Evolutionary conservation across 768 basidiomycete species (phyloP).

Genomic region (Rhodotorula graminis): DNA sequence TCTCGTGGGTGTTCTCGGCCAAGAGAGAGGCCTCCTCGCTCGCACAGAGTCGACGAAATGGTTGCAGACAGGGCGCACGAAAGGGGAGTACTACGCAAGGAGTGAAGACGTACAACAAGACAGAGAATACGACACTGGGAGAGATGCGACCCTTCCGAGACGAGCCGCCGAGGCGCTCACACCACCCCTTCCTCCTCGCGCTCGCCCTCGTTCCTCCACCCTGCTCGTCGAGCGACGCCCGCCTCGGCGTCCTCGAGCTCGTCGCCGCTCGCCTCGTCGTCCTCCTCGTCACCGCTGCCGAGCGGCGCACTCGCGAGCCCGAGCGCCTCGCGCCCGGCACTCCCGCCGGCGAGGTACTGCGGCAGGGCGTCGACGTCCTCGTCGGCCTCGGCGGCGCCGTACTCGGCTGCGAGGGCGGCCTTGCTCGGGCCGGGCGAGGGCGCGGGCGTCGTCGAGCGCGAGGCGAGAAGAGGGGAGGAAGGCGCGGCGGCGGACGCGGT

Average conservation of each 20-base stretch:
- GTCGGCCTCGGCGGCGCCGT: not conserved
- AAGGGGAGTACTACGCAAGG: not conserved
- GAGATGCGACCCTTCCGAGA: too few relatives aligned
- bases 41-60: too few relatives aligned
- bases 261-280: not conserved
- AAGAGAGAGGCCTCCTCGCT: too few relatives aligned
- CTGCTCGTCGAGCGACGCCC: not conserved
- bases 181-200: not conserved
- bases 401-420: conserved; percentile 14
- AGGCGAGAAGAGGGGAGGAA: too few relatives aligned
- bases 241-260: not conserved
- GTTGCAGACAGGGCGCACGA: not conserved
- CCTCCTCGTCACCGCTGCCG: conserved; percentile 3
- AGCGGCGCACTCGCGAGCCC: conserved; percentile 14
- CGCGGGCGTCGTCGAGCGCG: not conserved
- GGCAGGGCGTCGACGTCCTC: conserved; percentile 4
- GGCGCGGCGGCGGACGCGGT: not conserved
- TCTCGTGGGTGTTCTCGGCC: too few relatives aligned
- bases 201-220: not conserved
- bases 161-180: not conserved
- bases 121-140: not conserved
- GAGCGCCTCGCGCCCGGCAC: not conserved
- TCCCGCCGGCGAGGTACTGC: conserved; percentile 5
- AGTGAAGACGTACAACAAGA: not conserved
- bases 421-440: not conserved